phyloP scores from a whole-genome alignment of 257 asterid genomes.

The Rehmannia glutinosa region DNA sequence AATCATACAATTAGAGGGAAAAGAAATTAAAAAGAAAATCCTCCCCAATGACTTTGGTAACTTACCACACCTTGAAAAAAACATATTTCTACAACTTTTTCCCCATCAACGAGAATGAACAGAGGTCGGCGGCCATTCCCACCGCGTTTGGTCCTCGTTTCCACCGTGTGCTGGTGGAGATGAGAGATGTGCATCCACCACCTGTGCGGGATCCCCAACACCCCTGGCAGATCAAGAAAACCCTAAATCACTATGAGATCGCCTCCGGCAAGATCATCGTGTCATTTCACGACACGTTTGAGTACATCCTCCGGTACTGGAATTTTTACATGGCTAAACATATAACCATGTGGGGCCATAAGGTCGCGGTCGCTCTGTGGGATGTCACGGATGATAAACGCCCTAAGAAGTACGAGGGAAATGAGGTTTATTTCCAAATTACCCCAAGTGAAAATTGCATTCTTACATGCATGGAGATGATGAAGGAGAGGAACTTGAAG shows the following conservation, averaged over 20 bases:
- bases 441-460: conserved; percentile 24
- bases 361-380: conserved; percentile 37
- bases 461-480: conserved; percentile 36
- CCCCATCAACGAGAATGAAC: conserved; percentile 35
- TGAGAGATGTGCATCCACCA: conserved; percentile 31
- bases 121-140: background rate
- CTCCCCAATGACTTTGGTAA: background rate
- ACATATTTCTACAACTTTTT: conserved; percentile 38
- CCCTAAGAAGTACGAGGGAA: conserved; percentile 27
- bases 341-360: conserved; percentile 29
- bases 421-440: conserved; percentile 29
- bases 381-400: conserved; percentile 37
- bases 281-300: conserved; percentile 35
- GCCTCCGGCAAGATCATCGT: conserved; percentile 26
- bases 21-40: background rate
- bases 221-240: conserved; percentile 56
- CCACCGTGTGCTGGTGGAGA: conserved; percentile 39
- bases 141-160: background rate
- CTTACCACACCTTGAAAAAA: conserved; percentile 25
- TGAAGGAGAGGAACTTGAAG: conserved; percentile 29
- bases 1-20: background rate
- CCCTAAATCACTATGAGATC: conserved; percentile 27
- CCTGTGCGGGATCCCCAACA: conserved; percentile 23
- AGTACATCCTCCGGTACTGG: conserved; percentile 50
- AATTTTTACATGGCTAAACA: conserved; percentile 32